phyloP scores from a whole-genome alignment of 148 eudicot species.

The Persicaria maculosa region DNA sequence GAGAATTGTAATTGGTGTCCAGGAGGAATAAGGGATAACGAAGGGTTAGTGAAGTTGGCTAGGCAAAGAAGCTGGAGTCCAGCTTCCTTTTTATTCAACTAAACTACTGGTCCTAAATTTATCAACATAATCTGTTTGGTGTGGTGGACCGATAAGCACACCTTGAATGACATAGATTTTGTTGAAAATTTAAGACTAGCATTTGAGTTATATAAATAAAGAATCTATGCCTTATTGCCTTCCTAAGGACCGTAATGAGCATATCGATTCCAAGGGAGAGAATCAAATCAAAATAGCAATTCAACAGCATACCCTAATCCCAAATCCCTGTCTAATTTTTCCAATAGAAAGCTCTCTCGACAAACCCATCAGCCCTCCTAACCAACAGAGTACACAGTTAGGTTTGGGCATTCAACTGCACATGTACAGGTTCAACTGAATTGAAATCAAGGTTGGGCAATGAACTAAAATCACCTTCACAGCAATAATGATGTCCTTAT shows the following conservation, averaged over 20 bases:
- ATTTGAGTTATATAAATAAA: background rate
- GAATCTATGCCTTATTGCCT: background rate
- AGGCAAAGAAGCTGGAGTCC: background rate
- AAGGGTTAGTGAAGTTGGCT: background rate
- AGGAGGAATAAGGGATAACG: background rate
- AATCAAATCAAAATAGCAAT: background rate
- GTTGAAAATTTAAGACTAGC: background rate
- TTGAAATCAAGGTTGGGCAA: background rate
- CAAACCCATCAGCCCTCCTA: background rate
- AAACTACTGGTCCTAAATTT: too few species aligned
- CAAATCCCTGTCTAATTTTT: conserved; percentile 1
- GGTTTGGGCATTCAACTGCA: background rate
- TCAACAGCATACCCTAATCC: background rate
- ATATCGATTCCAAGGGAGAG: background rate
- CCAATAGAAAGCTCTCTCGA: background rate
- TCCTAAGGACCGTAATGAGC: background rate
- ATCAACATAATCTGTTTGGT: background rate
- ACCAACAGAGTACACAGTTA: background rate
- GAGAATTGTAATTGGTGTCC: background rate
- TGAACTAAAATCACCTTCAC: conserved; percentile 44
- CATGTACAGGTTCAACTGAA: background rate
- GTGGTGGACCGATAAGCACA: background rate
- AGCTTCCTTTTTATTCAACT: too few species aligned
- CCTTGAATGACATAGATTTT: background rate
- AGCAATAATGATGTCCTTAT: conserved; percentile 73